These are phyloP conservation scores for Boletus coccyginus DNA, from an alignment of 768 basidiomycete species.

Conservation along the genomic window DNA sequence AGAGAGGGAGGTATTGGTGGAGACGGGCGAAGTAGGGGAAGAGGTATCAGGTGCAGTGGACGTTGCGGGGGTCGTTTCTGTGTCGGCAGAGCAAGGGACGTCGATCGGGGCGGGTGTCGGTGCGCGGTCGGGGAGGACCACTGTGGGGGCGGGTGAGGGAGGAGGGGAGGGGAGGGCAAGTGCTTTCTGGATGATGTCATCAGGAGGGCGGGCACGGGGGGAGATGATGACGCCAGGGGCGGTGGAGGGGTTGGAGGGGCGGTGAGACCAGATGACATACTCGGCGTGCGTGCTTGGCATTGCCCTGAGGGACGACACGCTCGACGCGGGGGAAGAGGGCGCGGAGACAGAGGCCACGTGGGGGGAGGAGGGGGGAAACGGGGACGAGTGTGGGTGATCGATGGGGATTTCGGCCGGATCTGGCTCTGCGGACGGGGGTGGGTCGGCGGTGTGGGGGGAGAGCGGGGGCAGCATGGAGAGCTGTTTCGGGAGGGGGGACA, in stretches of 20 bases:
- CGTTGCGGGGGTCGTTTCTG: slow-evolving; percentile 48
- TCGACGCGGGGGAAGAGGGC: slow-evolving; percentile 5
- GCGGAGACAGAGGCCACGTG: background rate
- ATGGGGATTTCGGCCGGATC: too few species aligned
- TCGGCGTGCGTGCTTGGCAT: slow-evolving; percentile 15
- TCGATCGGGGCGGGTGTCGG: slow-evolving; percentile 22
- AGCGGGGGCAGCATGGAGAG: slow-evolving; percentile 46
- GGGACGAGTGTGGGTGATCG: slow-evolving; percentile 9
- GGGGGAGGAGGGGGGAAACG: too few species aligned
- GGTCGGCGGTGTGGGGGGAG: slow-evolving; percentile 3
- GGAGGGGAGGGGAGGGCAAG: slow-evolving; percentile 52
- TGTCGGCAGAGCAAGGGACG: slow-evolving; percentile 44
- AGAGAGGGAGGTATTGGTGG: slow-evolving; percentile 60
- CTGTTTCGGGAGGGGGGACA: slow-evolving; percentile 65
- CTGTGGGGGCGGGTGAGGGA: slow-evolving; percentile 33
- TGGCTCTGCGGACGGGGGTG: too few species aligned
- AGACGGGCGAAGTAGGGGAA: slow-evolving; percentile 52
- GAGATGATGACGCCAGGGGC: slow-evolving; percentile 77
- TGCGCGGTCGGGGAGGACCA: slow-evolving; percentile 5
- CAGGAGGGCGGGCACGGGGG: slow-evolving; percentile 58
- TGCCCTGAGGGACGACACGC: background rate
- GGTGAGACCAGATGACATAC: slow-evolving; percentile 73
- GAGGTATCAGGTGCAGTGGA: slow-evolving; percentile 50
- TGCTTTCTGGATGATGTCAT: slow-evolving; percentile 54
- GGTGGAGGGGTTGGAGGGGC: slow-evolving; percentile 57